Evolutionary conservation across 352 stramenopile genomes (phyloP).

Genomic region (Globisporangium apiculatum): DNA sequence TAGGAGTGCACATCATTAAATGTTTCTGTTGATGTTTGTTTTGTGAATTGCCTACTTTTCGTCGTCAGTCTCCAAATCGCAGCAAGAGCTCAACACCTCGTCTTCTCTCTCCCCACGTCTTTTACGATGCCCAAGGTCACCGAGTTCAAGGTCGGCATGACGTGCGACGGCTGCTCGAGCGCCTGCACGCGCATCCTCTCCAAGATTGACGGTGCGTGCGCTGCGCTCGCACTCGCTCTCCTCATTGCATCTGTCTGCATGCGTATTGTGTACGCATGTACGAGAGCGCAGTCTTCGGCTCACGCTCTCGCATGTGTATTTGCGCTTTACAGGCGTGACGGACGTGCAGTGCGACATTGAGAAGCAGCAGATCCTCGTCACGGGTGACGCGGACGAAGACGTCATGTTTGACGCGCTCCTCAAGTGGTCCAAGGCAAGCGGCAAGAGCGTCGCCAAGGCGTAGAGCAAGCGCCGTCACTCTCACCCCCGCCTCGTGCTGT

Average conservation of each 20-base stretch:
- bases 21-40: too few relatives aligned
- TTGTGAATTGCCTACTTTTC: too few relatives aligned
- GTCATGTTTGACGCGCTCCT: constrained; percentile 80
- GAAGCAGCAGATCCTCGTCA: constrained; percentile 82
- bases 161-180: constrained; percentile 85
- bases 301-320: not conserved
- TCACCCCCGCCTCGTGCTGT: too few relatives aligned
- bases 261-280: not conserved
- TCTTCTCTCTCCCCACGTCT: not conserved
- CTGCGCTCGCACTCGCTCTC: not conserved
- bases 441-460: constrained; percentile 80
- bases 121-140: constrained; percentile 51
- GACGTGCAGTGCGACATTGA: constrained; percentile 83
- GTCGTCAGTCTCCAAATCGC: constrained; percentile 20
- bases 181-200: constrained; percentile 86
- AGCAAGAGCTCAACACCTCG: constrained; percentile 3
- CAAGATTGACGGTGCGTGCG: constrained; percentile 75
- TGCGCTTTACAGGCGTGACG: constrained; percentile 46
- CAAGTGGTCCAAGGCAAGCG: constrained; percentile 86
- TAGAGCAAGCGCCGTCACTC: constrained; percentile 16
- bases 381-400: constrained; percentile 66
- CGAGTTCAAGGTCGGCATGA: constrained; percentile 90
- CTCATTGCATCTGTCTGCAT: too few relatives aligned
- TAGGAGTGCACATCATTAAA: too few relatives aligned
- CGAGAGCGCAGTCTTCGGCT: not conserved